phyloP scores from a whole-genome alignment of 2,329 filamentous ascomycete genomes.

The Botryotinia calthae region DNA sequence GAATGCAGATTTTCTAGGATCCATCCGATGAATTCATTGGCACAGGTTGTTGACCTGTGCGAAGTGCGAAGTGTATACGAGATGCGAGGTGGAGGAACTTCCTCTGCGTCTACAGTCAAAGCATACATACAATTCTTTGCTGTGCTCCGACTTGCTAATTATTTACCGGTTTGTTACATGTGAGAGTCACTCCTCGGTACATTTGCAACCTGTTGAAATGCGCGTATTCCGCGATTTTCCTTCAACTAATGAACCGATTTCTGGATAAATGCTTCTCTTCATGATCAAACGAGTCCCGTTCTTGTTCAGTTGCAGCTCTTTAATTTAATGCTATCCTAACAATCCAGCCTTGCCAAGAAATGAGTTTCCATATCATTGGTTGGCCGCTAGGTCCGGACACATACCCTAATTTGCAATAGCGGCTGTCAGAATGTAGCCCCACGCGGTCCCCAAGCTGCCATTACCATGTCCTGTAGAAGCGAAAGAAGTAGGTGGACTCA shows the following conservation, averaged over 20 bases:
- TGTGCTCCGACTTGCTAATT: not conserved
- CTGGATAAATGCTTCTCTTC: not conserved
- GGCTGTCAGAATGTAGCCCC: not conserved
- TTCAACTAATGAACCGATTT: not conserved
- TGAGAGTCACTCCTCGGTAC: not conserved
- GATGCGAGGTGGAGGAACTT: too few relatives aligned
- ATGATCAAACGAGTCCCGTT: not conserved
- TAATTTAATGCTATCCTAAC: not conserved
- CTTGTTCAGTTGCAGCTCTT: not conserved
- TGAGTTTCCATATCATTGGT: not conserved
- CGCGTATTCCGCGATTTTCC: not conserved
- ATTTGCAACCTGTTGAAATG: not conserved
- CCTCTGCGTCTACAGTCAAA: too few relatives aligned
- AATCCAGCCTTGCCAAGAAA: not conserved
- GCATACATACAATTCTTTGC: not conserved
- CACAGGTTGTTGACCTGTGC: too few relatives aligned
- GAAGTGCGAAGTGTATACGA: too few relatives aligned
- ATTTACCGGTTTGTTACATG: not conserved
- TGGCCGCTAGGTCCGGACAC: not conserved
- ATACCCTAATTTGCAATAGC: not conserved
- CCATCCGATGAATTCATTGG: not conserved
- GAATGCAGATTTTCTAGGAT: not conserved
- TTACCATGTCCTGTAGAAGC: not conserved
- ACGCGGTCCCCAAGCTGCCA: not conserved
- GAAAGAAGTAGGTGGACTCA: not conserved